Percentiles rank a stretch among this genome's conserved stretches.
Conservation (phyloP, 164 flowering plant genomes). For the Dillenia suffruticosa region DNA sequence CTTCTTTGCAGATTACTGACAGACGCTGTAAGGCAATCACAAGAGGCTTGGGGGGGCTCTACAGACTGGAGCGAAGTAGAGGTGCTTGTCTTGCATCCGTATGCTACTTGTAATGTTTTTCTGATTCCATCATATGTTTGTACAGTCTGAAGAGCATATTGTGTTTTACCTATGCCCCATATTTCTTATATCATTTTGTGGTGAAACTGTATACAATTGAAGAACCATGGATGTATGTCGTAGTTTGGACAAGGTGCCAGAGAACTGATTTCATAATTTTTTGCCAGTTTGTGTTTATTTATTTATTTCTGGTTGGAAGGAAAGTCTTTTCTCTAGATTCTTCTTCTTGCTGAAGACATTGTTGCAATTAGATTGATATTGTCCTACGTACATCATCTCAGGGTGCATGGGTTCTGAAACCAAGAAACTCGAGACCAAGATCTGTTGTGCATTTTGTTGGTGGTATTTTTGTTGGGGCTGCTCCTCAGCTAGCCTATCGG, state of each 20-base stretch:
- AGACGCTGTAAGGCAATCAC: slow-evolving; percentile 63
- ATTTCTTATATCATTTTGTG: background rate
- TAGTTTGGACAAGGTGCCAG: background rate
- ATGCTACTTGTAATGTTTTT: background rate
- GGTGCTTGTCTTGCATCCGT: slow-evolving; percentile 25
- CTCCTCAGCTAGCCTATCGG: slow-evolving; percentile 95
- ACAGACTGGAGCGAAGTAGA: slow-evolving; percentile 74
- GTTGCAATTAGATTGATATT: background rate
- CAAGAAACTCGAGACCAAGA: slow-evolving; percentile 46
- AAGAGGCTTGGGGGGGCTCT: slow-evolving; percentile 50
- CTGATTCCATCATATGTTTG: background rate
- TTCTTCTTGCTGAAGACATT: background rate
- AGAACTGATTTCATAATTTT: background rate
- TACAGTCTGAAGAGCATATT: background rate
- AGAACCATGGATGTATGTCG: background rate
- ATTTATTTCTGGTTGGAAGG: background rate
- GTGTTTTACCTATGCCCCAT: background rate
- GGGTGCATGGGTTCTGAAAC: slow-evolving; percentile 94
- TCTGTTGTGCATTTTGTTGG: slow-evolving; percentile 85
- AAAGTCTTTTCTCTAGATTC: background rate
- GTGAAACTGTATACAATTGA: background rate
- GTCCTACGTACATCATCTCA: slow-evolving; percentile 12
- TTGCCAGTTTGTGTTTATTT: background rate
- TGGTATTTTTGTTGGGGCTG: slow-evolving; percentile 96
- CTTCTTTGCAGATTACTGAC: slow-evolving; percentile 55